These are phyloP conservation scores for Globisporangium mamillatum DNA, from an alignment of 352 stramenopile species.

Conservation along the genomic window DNA sequence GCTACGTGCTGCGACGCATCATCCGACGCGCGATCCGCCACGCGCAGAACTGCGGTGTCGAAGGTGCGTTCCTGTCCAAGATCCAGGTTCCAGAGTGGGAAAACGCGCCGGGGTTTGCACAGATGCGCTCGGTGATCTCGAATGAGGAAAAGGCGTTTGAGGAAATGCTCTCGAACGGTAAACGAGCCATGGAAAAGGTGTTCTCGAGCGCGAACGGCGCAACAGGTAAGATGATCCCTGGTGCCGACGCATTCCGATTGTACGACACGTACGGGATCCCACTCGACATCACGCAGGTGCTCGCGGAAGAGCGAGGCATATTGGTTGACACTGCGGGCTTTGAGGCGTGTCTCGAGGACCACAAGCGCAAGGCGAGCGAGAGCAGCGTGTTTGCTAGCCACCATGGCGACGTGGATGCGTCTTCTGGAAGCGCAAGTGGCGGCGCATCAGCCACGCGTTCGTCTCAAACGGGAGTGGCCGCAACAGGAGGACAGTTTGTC, in stretches of 20 bases:
- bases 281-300: conserved; percentile 68
- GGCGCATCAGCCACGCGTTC: background rate
- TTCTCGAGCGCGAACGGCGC: conserved; percentile 27
- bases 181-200: conserved; percentile 57
- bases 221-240: conserved; percentile 31
- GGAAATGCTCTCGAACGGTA: conserved; percentile 65
- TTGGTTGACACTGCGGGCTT: conserved; percentile 58
- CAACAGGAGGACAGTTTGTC: conserved; percentile 33
- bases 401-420: conserved; percentile 1
- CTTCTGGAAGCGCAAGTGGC: background rate
- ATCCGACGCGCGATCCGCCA: conserved; percentile 86
- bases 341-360: conserved; percentile 37
- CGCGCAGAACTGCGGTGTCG: conserved; percentile 58
- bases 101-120: conserved; percentile 30
- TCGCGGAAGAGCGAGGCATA: conserved; percentile 59
- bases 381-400: conserved; percentile 39
- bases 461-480: background rate
- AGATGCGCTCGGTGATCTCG: conserved; percentile 63
- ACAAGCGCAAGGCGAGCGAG: conserved; percentile 48
- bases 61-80: conserved; percentile 45
- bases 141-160: conserved; percentile 76
- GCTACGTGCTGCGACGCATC: conserved; percentile 95
- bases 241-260: conserved; percentile 57
- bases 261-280: conserved; percentile 82
- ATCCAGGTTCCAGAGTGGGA: conserved; percentile 52